A percentile compares a stretch with the other conserved stretches of the same genome.
phyloP scores from a whole-genome alignment of 129 eudicot species.

The Sambucus nigra region DNA sequence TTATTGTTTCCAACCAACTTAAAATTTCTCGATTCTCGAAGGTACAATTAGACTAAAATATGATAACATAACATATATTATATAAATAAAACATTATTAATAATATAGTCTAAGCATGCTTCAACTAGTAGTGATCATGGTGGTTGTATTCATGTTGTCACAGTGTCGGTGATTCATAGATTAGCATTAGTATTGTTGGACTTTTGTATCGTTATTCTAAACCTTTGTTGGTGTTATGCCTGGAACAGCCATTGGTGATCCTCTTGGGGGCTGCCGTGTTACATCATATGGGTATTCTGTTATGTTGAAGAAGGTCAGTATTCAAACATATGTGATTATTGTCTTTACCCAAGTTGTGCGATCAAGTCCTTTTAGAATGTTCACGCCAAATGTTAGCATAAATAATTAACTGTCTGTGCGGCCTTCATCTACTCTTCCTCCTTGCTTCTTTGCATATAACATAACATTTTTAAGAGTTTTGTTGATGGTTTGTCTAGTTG shows the following conservation, averaged over 20 bases:
- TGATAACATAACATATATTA: too few relatives aligned
- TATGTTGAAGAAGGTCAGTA: conserved; percentile 62
- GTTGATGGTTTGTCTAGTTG: conserved; percentile 37
- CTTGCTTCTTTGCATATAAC: not conserved
- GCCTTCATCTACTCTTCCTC: not conserved
- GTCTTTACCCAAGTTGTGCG: not conserved
- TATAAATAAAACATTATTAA: too few relatives aligned
- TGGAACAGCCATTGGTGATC: conserved; percentile 77
- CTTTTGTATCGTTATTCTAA: not conserved
- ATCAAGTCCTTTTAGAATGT: not conserved
- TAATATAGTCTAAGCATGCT: too few relatives aligned
- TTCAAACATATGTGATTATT: not conserved
- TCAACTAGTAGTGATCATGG: too few relatives aligned
- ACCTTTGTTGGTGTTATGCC: conserved; percentile 6
- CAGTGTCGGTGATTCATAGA: not conserved
- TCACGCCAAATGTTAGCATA: not conserved
- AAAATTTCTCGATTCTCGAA: not conserved
- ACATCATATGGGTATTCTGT: conserved; percentile 76
- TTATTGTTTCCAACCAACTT: not conserved
- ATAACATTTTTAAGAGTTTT: not conserved
- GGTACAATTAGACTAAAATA: too few relatives aligned
- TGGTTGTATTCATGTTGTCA: not conserved
- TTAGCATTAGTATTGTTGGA: conserved; percentile 5
- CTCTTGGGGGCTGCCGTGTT: conserved; percentile 91
- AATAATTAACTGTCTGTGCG: too few relatives aligned